These are phyloP conservation scores for Gaeumannomyces tritici DNA, from an alignment of 2,329 filamentous ascomycete genomes.

Conservation along the genomic window DNA sequence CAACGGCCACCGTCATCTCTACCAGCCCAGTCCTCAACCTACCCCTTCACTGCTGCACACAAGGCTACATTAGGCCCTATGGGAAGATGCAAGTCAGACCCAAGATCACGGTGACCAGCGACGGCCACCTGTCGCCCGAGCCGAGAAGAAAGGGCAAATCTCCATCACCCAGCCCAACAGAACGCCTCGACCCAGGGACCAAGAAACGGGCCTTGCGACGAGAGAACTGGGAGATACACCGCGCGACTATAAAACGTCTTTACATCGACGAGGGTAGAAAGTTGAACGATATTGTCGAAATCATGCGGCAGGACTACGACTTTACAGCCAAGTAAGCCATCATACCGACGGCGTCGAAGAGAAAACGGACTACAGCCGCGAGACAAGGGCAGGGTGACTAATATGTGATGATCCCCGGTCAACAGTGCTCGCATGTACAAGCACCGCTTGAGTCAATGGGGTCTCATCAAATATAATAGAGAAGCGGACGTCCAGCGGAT, in stretches of 20 bases:
- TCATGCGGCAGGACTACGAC: constrained; percentile 1
- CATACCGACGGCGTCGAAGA: too few relatives aligned
- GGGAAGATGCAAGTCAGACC: background rate
- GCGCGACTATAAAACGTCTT: constrained; percentile 1
- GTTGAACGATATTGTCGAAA: constrained; percentile 1
- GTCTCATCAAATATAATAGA: constrained; percentile 3
- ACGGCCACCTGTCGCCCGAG: background rate
- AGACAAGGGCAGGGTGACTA: background rate
- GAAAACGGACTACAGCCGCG: background rate
- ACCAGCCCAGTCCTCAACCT: background rate
- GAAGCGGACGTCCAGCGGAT: constrained; percentile 2
- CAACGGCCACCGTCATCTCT: background rate
- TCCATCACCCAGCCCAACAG: background rate
- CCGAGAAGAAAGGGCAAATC: background rate
- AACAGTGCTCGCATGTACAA: constrained; percentile 4
- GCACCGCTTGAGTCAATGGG: constrained; percentile 3
- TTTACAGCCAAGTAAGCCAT: constrained; percentile 3
- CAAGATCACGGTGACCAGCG: background rate
- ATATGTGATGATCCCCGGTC: background rate
- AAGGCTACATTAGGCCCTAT: background rate
- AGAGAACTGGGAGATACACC: constrained; percentile 2
- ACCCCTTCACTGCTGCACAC: background rate
- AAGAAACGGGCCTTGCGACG: background rate
- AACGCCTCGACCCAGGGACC: background rate
- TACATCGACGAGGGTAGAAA: constrained; percentile 3